Conservation (phyloP, 176 grass and related monocot genomes). For the Triticum aestivum region IWGSC_CS_RefSeq_v2.1 NC_057801.1:709088364-709088863, state of each 20-base stretch:
- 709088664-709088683: no score
- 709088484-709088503: not conserved
- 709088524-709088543: not conserved
- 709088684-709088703: not conserved
- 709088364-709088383: not conserved
- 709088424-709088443: not conserved
- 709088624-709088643: not conserved
- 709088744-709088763: not conserved
- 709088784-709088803: not conserved
- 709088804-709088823: not conserved
- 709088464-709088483: not conserved
- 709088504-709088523: not conserved
- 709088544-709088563: not conserved
- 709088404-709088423: not conserved
- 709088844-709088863: no score
- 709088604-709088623: not conserved
- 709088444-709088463: not conserved
- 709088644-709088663: not conserved
- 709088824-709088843: no score
- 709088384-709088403: no score
- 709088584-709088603: not conserved
- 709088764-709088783: not conserved
- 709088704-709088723: not conserved
- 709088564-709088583: not conserved
- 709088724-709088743: not conserved